These are phyloP conservation scores for Cyathus striatus DNA, from an alignment of 768 basidiomycete species.

Conservation along the genomic window DNA sequence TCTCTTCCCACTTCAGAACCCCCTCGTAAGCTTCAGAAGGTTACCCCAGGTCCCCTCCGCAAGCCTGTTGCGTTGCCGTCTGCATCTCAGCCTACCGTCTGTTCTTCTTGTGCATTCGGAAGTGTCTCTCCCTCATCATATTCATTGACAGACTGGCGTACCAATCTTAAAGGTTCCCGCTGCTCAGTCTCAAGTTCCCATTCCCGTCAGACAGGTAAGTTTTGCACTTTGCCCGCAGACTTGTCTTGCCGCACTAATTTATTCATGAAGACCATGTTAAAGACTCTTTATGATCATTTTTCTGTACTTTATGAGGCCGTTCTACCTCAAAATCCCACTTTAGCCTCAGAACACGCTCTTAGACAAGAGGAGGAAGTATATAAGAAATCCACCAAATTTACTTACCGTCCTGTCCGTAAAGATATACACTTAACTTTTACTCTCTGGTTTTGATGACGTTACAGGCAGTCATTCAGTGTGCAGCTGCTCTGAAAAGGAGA, in stretches of 20 bases:
- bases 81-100: conserved; percentile 28
- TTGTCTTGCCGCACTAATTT: neutral
- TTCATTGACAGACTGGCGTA: conserved; percentile 54
- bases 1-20: conserved; percentile 40
- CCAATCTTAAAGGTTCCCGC: conserved; percentile 65
- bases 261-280: conserved; percentile 58
- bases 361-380: conserved; percentile 81
- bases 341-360: conserved; percentile 77
- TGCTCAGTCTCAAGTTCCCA: conserved; percentile 63
- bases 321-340: conserved; percentile 43
- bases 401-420: conserved; percentile 78
- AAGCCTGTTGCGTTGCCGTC: conserved; percentile 39
- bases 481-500: conserved; percentile 44
- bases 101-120: too few relatives aligned
- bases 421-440: too few relatives aligned
- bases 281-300: conserved; percentile 71
- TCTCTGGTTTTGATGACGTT: too few relatives aligned
- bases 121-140: too few relatives aligned
- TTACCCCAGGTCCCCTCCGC: conserved; percentile 35
- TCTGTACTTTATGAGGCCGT: conserved; percentile 58
- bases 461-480: conserved; percentile 48
- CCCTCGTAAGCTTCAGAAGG: conserved; percentile 60
- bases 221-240: neutral
- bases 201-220: conserved; percentile 70
- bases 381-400: conserved; percentile 64